Evolutionary conservation across 1,139 yeast species (phyloP), one percentile per base, ranked within the genome.

Genomic region (Protomyces gravidus): DNA sequence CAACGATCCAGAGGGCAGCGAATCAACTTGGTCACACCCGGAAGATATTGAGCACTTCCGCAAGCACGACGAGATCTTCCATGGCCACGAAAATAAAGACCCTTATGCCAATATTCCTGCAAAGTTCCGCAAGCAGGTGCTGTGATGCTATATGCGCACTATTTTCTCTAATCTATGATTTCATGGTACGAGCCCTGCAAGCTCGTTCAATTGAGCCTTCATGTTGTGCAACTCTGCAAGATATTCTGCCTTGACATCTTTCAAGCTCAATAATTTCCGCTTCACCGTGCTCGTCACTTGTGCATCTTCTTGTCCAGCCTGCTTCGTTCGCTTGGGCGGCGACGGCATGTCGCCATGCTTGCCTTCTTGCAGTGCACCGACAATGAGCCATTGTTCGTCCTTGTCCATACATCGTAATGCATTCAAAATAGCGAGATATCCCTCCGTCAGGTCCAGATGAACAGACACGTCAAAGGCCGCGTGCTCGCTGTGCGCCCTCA

Each of bases 1-100:
- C 56, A 82, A 86, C 63, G 56, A 53, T n/a, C 61, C 62, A 23
- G 68, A 66, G 21, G 67, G 61, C 23, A 58, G 42, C 36, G 67
- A 64, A 15, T 65, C 65, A 19, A 50, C 63, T 58, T 58, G 66
- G 61, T 63, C 56, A 7, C 67, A 65, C 40, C 64, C 65, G 13
- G 67, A 65, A 33, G 67, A 65, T 42, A 63, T 63, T 28, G 62
- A 57, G 33, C 63, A 62, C 46, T 57, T 62, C 32, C 39, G 40
- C 39, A 55, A 58, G 39, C 64, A 62, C 45, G 56, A 61, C 15
- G 62, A 62, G 33, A 42, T 39, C 26, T 52, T 47, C 27, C 60
- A 62, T 15, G 61, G 53, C 11, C 51, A 47, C 11, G 51, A n/a
- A 7, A 26, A 45, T 5, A 28, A 39, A n/a, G 57, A 50, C n/a